Conservation (phyloP, 257 asterid genomes). For the Plectranthus barbatus region DNA sequence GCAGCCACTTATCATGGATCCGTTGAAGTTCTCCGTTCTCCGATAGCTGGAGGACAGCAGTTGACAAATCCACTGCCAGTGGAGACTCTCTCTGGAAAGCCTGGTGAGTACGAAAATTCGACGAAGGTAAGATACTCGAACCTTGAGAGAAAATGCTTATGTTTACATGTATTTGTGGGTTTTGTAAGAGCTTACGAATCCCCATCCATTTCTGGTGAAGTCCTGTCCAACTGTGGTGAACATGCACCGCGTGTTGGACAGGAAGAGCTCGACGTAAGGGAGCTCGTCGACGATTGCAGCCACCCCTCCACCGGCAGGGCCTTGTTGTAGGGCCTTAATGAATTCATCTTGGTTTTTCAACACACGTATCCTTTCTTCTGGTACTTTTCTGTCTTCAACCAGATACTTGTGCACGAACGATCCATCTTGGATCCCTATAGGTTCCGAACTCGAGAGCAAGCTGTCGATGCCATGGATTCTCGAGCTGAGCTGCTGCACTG, state of each 20-base stretch:
- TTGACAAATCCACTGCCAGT: slow-evolving; percentile 35
- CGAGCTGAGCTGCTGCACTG: slow-evolving; percentile 67
- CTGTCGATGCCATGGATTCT: slow-evolving; percentile 67
- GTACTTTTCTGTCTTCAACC: slow-evolving; percentile 42
- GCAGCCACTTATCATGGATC: slow-evolving; percentile 41
- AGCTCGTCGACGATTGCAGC: slow-evolving; percentile 83
- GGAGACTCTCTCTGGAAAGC: slow-evolving; percentile 40
- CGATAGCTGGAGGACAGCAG: slow-evolving; percentile 40
- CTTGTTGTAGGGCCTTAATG: slow-evolving; percentile 33
- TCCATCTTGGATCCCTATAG: slow-evolving; percentile 85
- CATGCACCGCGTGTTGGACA: slow-evolving; percentile 47
- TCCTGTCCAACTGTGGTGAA: slow-evolving; percentile 63
- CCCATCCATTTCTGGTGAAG: slow-evolving; percentile 55
- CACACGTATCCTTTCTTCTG: slow-evolving; percentile 50
- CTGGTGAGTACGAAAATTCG: slow-evolving; percentile 4
- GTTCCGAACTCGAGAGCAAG: slow-evolving; percentile 53
- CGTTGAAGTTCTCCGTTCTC: slow-evolving; percentile 43
- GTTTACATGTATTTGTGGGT: too few species aligned
- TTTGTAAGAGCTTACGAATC: slow-evolving; percentile 39
- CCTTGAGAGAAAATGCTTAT: neutral
- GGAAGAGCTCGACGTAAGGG: slow-evolving; percentile 67
- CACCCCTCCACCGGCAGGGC: slow-evolving; percentile 72
- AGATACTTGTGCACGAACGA: slow-evolving; percentile 70
- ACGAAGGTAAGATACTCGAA: neutral
- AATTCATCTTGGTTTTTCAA: slow-evolving; percentile 64